Evolutionary conservation across 1,284 basidiomycete genomes (phyloP), one percentile per base, ranked within the genome.

Genomic region (Ganoderma multipileum): DNA sequence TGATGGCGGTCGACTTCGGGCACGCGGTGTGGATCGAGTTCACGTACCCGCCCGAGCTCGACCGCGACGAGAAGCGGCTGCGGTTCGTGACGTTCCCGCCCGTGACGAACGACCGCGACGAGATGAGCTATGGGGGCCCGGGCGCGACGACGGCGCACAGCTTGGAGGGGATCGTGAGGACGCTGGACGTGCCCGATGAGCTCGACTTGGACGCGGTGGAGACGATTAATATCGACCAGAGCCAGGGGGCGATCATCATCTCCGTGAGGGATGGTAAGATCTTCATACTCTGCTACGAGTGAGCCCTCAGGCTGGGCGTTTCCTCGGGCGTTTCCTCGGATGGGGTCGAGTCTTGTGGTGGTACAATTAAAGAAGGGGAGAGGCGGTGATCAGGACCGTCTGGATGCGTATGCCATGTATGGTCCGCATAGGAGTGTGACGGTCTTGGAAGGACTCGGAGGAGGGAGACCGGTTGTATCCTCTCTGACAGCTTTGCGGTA

Each of bases 1-100:
- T 92, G 12, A 86, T 92, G 30, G 91, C 91, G 0, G 90, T 92
- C n/a, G 91, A 92, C 78, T 92, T 92, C 78, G 91, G 91, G 41
- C 90, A 91, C 74, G 91, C 91, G 26, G 90, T 89, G 55, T 92
- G 91, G 90, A 84, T 92, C 61, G 91, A 92, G 75, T 88, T 88
- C 75, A 76, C 80, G 26, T 83, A 83, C 57, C 79, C 81, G 39
- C 69, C 67, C 14, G 74, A 77, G 39, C 71, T 67, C 28, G 73
- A 76, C 28, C 71, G 73, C 8, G 78, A 78, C n/a, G 73, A 73
- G 68, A 90, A 88, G 72, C 83, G 85, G 67, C 78, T 91, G 61
- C 81, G 89, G 23, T 91, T 91, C 74, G 91, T 91, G 50, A 89
- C 89, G 55, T 92, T 91, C 76, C 91, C 91, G 3, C 82, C 87